phyloP scores from a whole-genome alignment of 306 rosid species.

The Glycine soja region DNA sequence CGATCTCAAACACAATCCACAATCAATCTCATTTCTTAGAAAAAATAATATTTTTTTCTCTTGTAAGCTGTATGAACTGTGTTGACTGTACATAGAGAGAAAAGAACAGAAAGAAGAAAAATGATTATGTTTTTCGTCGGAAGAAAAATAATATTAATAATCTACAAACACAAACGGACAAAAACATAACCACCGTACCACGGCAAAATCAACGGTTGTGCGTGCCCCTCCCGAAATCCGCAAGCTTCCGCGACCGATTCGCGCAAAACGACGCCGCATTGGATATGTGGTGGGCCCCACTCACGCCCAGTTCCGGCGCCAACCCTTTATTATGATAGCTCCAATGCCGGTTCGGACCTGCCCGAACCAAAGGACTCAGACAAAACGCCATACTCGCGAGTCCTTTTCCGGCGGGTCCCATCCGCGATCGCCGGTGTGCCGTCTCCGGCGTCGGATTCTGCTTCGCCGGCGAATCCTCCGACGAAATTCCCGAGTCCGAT shows the following conservation, averaged over 20 bases:
- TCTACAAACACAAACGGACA: not conserved
- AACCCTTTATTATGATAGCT: conserved; percentile 31
- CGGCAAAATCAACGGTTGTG: conserved; percentile 37
- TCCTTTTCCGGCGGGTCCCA: conserved; percentile 45
- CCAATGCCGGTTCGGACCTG: conserved; percentile 68
- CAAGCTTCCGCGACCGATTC: conserved; percentile 48
- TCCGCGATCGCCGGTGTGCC: conserved; percentile 52
- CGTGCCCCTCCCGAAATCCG: conserved; percentile 42
- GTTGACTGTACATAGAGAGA: not conserved
- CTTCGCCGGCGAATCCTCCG: conserved; percentile 61
- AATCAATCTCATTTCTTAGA: not conserved
- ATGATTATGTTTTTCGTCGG: not conserved
- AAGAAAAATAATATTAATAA: not conserved
- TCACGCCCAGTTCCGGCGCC: conserved; percentile 25
- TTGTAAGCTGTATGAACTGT: not conserved
- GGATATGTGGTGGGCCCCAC: conserved; percentile 44
- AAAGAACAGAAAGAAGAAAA: not conserved
- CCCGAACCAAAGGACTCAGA: conserved; percentile 85
- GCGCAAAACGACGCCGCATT: conserved; percentile 37
- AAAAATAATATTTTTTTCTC: not conserved
- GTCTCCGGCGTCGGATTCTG: not conserved
- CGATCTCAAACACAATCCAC: not conserved
- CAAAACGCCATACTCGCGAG: conserved; percentile 70
- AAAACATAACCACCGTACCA: conserved; percentile 1
- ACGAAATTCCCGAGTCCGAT: conserved; percentile 54